Evolutionary conservation across 257 asterid species (phyloP), one percentile per base, ranked within the genome.

Genomic region (Fraxinus cuspidata): DNA sequence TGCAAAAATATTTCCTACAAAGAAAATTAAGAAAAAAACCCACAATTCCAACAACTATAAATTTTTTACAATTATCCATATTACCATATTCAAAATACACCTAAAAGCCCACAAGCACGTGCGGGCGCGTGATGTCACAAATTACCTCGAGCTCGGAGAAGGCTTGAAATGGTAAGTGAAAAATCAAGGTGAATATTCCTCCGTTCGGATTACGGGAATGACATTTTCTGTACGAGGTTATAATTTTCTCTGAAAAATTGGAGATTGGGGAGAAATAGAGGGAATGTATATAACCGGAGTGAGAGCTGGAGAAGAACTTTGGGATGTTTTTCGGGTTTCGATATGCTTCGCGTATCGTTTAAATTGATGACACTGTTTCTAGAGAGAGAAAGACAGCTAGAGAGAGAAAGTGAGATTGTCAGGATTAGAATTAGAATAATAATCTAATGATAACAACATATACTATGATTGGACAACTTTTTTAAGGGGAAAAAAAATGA

Each of bases 261-360:
- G 71, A 76, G 77, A 71, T 74, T 31, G 77, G 77, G 83, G 72
- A 37, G 42, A 78, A 64, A 75, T 11, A 23, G 66, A 75, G 78
- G 78, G 82, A 78, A 77, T 66, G 51, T 74, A n/a, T 23, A 72
- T 27, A 35, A 58, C 69, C n/a, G 34, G 69, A 78, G 29, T 58
- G 65, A 85, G 81, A 81, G 73, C 38, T 42, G 79, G 84, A 84
- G 65, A 37, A 28, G 83, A 81, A 81, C 51, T 38, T 13, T 74
- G 6, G 42, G 72, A 13, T 58, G 18, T 58, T 63, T 63, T 40
- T 16, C 60, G 31, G 13, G 58, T 34, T 65, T 51, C 5, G 77
- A 56, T 72, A 51, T 21, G 85, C 80, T 81, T 77, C 72, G 84
- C 18, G 65, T 34, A 37, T 78, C 82, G 81, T 21, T 75, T 74